These are phyloP conservation scores for Phellopilus nigrolimitatus DNA, from an alignment of 1,284 basidiomycete species.

Conservation along the genomic window DNA sequence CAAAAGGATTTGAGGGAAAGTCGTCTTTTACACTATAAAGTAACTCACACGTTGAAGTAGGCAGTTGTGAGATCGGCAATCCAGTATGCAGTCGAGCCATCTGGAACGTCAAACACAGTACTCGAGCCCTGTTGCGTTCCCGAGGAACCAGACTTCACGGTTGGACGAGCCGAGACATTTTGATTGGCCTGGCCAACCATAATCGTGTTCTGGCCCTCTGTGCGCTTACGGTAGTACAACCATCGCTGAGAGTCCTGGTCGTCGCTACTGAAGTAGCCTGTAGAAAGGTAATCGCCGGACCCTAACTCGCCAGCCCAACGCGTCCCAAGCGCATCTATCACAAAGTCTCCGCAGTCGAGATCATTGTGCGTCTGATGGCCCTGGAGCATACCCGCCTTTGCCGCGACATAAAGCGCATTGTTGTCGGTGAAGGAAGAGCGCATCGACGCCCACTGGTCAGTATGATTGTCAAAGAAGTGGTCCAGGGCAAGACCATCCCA, in stretches of 20 bases:
- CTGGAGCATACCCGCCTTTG: conserved; percentile 79
- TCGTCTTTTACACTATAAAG: no score
- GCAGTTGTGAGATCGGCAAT: conserved; percentile 75
- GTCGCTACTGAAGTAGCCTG: conserved; percentile 70
- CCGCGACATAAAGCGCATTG: conserved; percentile 78
- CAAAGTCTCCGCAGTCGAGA: conserved; percentile 91
- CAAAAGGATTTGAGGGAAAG: no score
- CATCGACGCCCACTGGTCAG: conserved; percentile 87
- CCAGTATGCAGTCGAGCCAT: conserved; percentile 81
- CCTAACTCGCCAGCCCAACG: conserved; percentile 97
- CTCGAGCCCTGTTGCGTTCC: conserved; percentile 77
- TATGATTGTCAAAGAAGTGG: conserved; percentile 65
- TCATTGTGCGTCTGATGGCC: conserved; percentile 92
- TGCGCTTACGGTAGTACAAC: conserved; percentile 94
- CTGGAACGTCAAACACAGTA: conserved; percentile 58
- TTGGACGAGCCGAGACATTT: conserved; percentile 69
- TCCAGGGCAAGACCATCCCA: conserved; percentile 87
- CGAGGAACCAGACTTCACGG: conserved; percentile 50
- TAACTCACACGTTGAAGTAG: conserved; percentile 70
- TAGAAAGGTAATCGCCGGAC: conserved; percentile 76
- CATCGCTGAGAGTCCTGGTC: conserved; percentile 68
- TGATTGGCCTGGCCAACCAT: conserved; percentile 80
- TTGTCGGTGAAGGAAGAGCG: conserved; percentile 90
- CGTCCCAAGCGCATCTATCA: conserved; percentile 89
- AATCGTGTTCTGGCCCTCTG: conserved; percentile 96